Conservation (phyloP, 257 asterid species). For the Mitragyna speciosa region DNA sequence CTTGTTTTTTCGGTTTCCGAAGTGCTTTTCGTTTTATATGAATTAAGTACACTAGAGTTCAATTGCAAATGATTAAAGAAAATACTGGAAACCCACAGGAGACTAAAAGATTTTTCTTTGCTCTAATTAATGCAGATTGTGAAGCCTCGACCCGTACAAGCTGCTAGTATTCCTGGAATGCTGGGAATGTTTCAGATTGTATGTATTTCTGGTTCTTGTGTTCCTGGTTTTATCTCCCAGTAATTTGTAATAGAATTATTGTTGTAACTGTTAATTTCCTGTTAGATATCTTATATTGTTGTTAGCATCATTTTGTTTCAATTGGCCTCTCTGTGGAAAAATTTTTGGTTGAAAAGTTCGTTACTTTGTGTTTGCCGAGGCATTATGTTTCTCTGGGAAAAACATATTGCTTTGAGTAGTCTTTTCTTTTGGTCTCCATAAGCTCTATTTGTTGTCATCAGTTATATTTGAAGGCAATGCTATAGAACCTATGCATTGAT, state of each 20-base stretch:
- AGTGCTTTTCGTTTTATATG: not conserved
- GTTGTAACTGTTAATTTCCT: not conserved
- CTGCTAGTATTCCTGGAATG: conserved; percentile 99
- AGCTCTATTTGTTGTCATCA: not conserved
- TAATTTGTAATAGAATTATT: not conserved
- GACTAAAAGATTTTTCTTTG: conserved; percentile 4
- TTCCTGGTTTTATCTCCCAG: not conserved
- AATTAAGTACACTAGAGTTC: not conserved
- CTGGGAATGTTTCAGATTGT: conserved; percentile 96
- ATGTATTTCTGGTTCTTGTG: conserved; percentile 32
- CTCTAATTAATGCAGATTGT: conserved; percentile 58
- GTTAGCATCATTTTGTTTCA: not conserved
- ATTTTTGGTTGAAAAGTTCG: not conserved
- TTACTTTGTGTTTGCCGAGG: not conserved
- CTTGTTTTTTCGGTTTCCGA: not conserved
- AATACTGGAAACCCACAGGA: not conserved
- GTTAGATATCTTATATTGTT: not conserved
- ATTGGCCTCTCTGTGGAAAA: not conserved
- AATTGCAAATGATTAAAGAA: not conserved
- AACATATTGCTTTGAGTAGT: not conserved
- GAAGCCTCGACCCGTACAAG: conserved; percentile 95
- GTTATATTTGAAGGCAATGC: not conserved
- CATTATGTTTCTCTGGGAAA: not conserved
- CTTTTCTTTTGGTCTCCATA: not conserved
- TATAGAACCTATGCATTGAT: not conserved